Base-by-base conservation (phyloP, 2,329 filamentous ascomycete genomes). In the Sclerotinia spermophila region DNA sequence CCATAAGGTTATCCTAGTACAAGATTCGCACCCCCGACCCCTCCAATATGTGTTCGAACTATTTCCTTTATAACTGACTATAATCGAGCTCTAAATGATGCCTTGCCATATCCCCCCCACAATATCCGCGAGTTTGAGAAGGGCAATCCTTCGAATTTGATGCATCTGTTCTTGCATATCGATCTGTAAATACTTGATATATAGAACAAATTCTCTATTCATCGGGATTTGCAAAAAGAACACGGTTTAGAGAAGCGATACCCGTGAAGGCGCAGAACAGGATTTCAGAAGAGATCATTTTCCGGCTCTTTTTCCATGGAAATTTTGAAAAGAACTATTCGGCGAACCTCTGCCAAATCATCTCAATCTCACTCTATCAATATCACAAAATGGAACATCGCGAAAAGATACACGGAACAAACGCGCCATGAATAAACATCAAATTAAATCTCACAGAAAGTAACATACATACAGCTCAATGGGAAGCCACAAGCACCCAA, bases 31-130 rank as follows among this genome's bases (percentile, higher is more conserved):
- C 79, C 76, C 79, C 76, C 74, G 0, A 30, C 4, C 19, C 27
- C 0, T 38, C 17, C 21, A n/a, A n/a, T 2, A 11, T 58, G 11
- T 21, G 1, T 19, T 17, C 7, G 10, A 30, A n/a, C 7, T 2
- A 21, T 2, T 24, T 1, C 5, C 15, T 13, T 7, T 40, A 38
- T 45, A 70, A 77, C 71, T 82, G 79, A 55, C 83, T 83, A 72
- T 83, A 83, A 74, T 82, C 80, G 65, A 83, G 74, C 24, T 80
- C 77, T 81, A 77, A 44, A 79, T 79, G 67, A 83, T 81, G 21
- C 82, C 82, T 65, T 78, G 77, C 80, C 81, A 83, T n/a, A 81
- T 79, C 17, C 82, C 82, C 82, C 61, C 85, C 85, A 72, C 85
- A 87, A 73, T 85, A 85, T 7, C 79, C 55, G 10, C 78, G 76